These are phyloP conservation scores for Meyerozyma guilliermondii DNA, from an alignment of 1,139 yeast species.

Conservation along the genomic window DNA sequence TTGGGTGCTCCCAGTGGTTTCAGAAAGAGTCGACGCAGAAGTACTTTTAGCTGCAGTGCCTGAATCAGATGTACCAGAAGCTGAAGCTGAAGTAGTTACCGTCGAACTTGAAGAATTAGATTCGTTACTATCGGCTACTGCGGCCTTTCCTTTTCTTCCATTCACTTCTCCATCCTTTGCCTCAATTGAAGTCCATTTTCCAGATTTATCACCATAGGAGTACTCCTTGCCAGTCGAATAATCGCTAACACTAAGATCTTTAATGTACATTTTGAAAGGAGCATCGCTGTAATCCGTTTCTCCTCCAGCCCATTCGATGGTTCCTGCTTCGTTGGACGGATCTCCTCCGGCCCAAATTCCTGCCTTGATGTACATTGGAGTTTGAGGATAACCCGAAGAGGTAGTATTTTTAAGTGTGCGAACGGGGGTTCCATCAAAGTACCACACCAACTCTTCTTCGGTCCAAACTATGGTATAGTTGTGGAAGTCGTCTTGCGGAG, in stretches of 20 bases:
- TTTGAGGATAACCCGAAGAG: constrained; percentile 66
- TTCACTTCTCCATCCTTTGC: constrained; percentile 60
- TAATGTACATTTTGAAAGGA: constrained; percentile 66
- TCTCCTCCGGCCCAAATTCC: constrained; percentile 88
- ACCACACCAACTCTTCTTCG: constrained; percentile 53
- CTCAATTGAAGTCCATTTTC: constrained; percentile 63
- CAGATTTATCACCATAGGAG: constrained; percentile 57
- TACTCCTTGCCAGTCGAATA: constrained; percentile 76
- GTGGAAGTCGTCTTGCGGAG: constrained; percentile 53
- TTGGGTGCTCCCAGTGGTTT: too few species aligned
- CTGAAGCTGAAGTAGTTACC: too few species aligned
- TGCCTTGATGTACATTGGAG: constrained; percentile 67
- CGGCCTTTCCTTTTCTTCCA: constrained; percentile 43
- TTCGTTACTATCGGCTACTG: constrained; percentile 6
- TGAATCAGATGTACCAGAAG: too few species aligned
- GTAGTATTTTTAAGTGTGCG: constrained; percentile 51
- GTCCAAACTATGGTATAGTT: constrained; percentile 86
- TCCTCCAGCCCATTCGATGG: constrained; percentile 87
- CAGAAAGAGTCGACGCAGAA: too few species aligned
- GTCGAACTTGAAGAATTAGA: background rate
- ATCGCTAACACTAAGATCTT: constrained; percentile 60
- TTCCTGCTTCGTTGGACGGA: constrained; percentile 57
- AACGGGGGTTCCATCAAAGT: constrained; percentile 54
- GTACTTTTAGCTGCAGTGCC: too few species aligned
- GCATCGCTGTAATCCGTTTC: constrained; percentile 57